These are phyloP conservation scores for Saturnispora silvae DNA, from an alignment of 805 yeast species.

Conservation along the genomic window DNA sequence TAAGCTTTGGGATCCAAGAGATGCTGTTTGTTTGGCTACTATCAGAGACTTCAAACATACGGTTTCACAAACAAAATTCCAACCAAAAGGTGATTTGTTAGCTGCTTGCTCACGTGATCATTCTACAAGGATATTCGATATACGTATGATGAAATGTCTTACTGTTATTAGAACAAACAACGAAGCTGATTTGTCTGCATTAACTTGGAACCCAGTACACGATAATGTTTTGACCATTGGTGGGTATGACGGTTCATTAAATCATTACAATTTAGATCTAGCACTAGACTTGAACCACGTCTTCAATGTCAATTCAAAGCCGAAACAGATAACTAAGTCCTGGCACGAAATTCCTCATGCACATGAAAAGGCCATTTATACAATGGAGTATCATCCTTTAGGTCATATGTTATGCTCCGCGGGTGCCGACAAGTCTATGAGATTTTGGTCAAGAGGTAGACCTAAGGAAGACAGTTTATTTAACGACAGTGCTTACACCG, in stretches of 20 bases:
- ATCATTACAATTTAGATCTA: conserved; percentile 59
- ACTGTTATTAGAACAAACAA: conserved; percentile 57
- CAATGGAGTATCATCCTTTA: conserved; percentile 84
- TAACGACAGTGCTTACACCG: conserved; percentile 71
- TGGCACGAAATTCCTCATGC: conserved; percentile 73
- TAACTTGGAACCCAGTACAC: conserved; percentile 91
- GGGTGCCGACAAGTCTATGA: conserved; percentile 82
- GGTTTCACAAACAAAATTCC: conserved; percentile 76
- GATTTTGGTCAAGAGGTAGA: conserved; percentile 91
- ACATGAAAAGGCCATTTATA: conserved; percentile 86
- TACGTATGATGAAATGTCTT: conserved; percentile 73
- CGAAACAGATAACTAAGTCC: conserved; percentile 6
- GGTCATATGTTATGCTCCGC: conserved; percentile 91
- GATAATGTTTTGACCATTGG: conserved; percentile 73
- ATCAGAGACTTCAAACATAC: conserved; percentile 91
- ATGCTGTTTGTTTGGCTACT: conserved; percentile 62
- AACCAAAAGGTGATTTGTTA: conserved; percentile 50
- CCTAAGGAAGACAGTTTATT: conserved; percentile 81
- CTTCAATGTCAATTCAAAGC: conserved; percentile 1
- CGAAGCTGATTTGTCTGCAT: conserved; percentile 74
- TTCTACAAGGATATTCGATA: conserved; percentile 78
- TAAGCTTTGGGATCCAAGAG: conserved; percentile 94
- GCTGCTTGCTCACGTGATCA: conserved; percentile 87
- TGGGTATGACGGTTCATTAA: conserved; percentile 79
- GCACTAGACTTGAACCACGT: conserved; percentile 25